These are phyloP conservation scores for Populus simonii DNA, from an alignment of 345 rosid species.

Conservation along the genomic window DNA sequence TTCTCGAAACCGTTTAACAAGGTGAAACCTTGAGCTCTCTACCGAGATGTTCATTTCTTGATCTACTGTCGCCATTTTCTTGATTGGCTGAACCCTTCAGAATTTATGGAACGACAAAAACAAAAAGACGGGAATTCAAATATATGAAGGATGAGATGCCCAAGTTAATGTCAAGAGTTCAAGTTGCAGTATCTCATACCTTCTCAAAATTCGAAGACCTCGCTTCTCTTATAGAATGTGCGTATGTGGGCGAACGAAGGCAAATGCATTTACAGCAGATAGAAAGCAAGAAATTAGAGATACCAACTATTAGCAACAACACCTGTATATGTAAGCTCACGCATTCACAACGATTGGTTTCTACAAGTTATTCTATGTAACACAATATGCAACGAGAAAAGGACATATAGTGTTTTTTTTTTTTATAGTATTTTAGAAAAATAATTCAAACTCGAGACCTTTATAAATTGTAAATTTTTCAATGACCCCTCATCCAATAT, in stretches of 20 bases:
- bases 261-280: neutral
- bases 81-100: neutral
- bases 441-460: too few species aligned
- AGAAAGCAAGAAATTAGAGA: neutral
- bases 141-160: neutral
- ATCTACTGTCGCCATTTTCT: constrained; percentile 29
- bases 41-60: neutral
- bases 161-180: neutral
- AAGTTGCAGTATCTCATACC: neutral
- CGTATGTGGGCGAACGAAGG: neutral
- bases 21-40: constrained; percentile 1
- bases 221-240: neutral
- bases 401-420: too few species aligned
- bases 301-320: too few species aligned
- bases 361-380: too few species aligned
- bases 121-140: too few species aligned
- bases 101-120: neutral
- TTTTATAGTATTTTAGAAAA: too few species aligned
- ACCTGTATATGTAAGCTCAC: too few species aligned
- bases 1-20: constrained; percentile 5
- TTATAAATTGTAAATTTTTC: too few species aligned
- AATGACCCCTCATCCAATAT: too few species aligned
- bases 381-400: too few species aligned
- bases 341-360: too few species aligned
- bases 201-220: neutral